Conservation (phyloP, 2,329 filamentous ascomycete genomes). For the Keithomyces neogunnii region DNA sequence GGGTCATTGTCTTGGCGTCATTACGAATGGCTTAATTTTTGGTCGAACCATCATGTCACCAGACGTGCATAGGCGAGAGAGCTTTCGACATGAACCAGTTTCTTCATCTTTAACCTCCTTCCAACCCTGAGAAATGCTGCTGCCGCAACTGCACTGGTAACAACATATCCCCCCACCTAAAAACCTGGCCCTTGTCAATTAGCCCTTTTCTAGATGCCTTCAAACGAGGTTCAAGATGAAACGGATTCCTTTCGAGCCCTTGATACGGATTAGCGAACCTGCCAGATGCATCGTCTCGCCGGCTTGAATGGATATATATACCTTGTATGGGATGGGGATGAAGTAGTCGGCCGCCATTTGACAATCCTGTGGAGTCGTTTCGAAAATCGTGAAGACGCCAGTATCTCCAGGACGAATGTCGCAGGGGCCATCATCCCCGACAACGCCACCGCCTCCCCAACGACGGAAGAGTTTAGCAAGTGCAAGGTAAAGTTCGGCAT, state of each 20-base stretch:
- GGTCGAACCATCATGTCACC: too few relatives aligned
- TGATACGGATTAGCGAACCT: slow-evolving; percentile 5
- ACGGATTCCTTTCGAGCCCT: slow-evolving; percentile 25
- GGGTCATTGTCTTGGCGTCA: too few relatives aligned
- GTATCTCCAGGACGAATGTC: slow-evolving; percentile 24
- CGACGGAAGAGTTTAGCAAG: slow-evolving; percentile 28
- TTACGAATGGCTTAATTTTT: too few relatives aligned
- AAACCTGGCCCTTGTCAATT: too few relatives aligned
- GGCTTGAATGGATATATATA: slow-evolving; percentile 4
- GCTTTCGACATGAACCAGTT: too few relatives aligned
- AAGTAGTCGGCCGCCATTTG: slow-evolving; percentile 30
- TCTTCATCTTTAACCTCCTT: too few relatives aligned
- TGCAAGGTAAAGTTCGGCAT: slow-evolving; percentile 28
- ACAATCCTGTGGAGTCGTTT: slow-evolving; percentile 25
- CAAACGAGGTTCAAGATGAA: slow-evolving; percentile 19
- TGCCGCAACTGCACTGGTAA: too few relatives aligned
- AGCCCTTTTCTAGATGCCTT: neutral
- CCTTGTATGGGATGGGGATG: slow-evolving; percentile 30
- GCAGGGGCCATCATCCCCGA: slow-evolving; percentile 19
- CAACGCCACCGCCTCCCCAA: slow-evolving; percentile 26
- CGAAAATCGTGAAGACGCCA: slow-evolving; percentile 25
- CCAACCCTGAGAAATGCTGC: too few relatives aligned
- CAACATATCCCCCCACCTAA: too few relatives aligned
- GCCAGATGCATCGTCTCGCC: too few relatives aligned
- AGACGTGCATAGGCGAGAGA: too few relatives aligned